phyloP scores from a whole-genome alignment of 164 flowering plant species.

The Dillenia turbinata region DNA sequence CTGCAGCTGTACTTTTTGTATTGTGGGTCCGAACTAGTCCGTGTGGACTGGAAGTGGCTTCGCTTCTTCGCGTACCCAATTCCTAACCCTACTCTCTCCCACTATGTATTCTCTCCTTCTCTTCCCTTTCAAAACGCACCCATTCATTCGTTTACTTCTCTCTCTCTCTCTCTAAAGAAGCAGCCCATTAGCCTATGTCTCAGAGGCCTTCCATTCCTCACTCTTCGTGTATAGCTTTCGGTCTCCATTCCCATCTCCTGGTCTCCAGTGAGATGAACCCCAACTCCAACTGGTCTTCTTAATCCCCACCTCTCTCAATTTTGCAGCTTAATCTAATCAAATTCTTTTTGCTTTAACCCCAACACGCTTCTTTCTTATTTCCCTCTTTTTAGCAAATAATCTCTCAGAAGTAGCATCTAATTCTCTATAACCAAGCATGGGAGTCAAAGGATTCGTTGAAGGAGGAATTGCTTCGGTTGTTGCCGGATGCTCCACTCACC shows the following conservation, averaged over 20 bases:
- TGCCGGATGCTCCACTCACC: constrained; percentile 59
- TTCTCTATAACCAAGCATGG: constrained; percentile 25
- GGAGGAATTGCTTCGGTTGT: constrained; percentile 60
- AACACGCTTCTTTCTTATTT: neutral
- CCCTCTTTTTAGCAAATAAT: too few relatives aligned
- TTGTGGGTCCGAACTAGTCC: too few relatives aligned
- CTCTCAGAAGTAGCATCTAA: neutral
- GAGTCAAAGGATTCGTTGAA: constrained; percentile 55
- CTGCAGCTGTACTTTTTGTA: too few relatives aligned
- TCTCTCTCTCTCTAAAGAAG: neutral
- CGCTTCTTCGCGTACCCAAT: too few relatives aligned
- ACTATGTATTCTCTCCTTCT: neutral
- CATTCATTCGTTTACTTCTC: neutral
- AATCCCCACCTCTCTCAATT: neutral
- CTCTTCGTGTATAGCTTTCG: neutral
- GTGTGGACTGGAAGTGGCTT: too few relatives aligned
- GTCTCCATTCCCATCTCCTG: constrained; percentile 46
- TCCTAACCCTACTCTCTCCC: too few relatives aligned
- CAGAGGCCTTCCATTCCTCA: constrained; percentile 26
- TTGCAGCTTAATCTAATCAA: constrained; percentile 6
- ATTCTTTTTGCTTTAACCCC: neutral
- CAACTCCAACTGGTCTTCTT: too few relatives aligned
- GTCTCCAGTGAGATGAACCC: constrained; percentile 53
- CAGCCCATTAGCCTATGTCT: constrained; percentile 30
- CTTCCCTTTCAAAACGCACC: neutral